These are phyloP conservation scores for Sporothrix globosa DNA, from an alignment of 2,329 filamentous ascomycete genomes.

Conservation along the genomic window DNA sequence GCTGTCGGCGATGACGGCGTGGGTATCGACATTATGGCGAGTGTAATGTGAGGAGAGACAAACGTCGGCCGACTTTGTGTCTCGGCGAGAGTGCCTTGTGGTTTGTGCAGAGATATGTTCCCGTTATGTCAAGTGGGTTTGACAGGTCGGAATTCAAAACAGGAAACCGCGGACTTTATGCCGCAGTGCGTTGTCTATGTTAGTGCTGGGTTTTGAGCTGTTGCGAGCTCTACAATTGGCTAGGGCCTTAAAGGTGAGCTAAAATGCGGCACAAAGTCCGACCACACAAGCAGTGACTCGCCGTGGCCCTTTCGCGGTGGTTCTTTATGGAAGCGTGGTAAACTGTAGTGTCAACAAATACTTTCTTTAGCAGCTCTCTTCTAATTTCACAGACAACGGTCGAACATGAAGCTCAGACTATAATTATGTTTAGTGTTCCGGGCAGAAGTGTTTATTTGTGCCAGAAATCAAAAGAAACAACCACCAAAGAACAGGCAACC, in stretches of 20 bases:
- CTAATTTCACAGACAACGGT: too few relatives aligned
- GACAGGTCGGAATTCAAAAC: not conserved
- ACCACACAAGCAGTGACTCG: too few relatives aligned
- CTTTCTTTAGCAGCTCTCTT: too few relatives aligned
- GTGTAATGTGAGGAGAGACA: not conserved
- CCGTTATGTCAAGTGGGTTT: not conserved
- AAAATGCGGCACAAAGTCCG: slow-evolving; percentile 10
- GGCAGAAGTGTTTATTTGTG: not conserved
- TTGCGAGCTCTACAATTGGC: not conserved
- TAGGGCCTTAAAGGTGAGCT: not conserved
- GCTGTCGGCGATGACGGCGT: slow-evolving; percentile 18
- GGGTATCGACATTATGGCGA: slow-evolving; percentile 3
- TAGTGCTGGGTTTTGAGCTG: not conserved
- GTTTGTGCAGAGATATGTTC: not conserved
- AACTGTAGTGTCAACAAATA: too few relatives aligned
- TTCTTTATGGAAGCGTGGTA: too few relatives aligned
- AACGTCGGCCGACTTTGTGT: too few relatives aligned
- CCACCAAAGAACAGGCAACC: not conserved
- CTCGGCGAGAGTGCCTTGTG: not conserved
- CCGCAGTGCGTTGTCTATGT: not conserved
- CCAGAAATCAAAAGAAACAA: not conserved
- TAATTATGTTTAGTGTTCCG: not conserved
- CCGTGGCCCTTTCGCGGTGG: too few relatives aligned
- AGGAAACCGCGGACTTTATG: slow-evolving; percentile 9
- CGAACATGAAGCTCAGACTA: not conserved